Base-by-base conservation (phyloP, 2,329 filamentous ascomycete genomes). In the Colletotrichum sidae region DNA sequence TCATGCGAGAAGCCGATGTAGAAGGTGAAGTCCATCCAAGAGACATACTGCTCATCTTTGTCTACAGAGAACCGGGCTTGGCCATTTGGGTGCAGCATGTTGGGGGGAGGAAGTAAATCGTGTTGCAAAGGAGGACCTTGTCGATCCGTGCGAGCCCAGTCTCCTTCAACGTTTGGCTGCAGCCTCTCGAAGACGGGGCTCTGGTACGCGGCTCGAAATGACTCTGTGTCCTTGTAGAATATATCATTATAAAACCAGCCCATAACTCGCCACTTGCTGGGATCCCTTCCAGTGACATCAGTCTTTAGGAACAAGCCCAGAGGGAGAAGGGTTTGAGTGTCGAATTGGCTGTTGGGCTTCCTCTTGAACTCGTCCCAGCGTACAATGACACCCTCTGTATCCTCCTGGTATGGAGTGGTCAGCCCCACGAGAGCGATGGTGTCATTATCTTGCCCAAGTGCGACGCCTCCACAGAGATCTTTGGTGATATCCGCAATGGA, bases 191-290 rank as follows among this genome's bases (percentile, higher is more conserved):
- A 84, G 5, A 72, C 76, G 3, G 76, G 74, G 25, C 73, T 73
- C 60, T 74, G 79, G 69, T 80, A 82, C 2, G 83, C 83, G 0
- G 60, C 69, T 39, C 81, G 74, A 71, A 87, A 83, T 4, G 77
- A 79, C 15, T 84, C 77, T 1, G 81, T 83, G 5, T 81, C 81
- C 38, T 78, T 71, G 69, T 87, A 89, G 66, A 83, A 83, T n/a
- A 83, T 72, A 49, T 81, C 80, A 61, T 86, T 82, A 70, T 86
- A 88, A 13, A 84, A 80, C 83, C 85, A 88, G 2, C 82, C 83
- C 15, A 79, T 75, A 0, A 86, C 71, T 12, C 71, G 76, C 86
- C 86, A 88, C 41, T 82, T 74, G 12, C 77, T 75, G 8, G 82
- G 80, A 65, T 87, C 81, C 6, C 82, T 78, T 0, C 83, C 83